Base-by-base conservation (phyloP, 2,329 filamentous ascomycete genomes). In the Colletotrichum navitas region DNA sequence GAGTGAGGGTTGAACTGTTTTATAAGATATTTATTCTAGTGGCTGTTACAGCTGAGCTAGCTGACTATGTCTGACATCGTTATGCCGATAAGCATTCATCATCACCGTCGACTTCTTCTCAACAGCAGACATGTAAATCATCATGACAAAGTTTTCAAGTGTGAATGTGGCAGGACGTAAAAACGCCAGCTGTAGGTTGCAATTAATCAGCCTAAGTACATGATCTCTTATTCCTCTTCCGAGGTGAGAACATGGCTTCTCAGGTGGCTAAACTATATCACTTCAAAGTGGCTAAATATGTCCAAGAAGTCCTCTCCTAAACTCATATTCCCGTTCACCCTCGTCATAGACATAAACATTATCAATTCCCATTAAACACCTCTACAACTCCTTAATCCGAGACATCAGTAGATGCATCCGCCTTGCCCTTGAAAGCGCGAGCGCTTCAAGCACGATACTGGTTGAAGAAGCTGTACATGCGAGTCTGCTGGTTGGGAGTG, bases 401-500 rank as follows among this genome's bases (percentile, higher is more conserved):
- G 34, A 24, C 24, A 41, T 14, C 39, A 36, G 2, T 6, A 34
- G 12, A 29, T 47, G 26, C 34, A 34, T 10, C 26, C 7, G 14
- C 21, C 14, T 32, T 2, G 29, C 12, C 10, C 39, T 12, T 12
- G 26, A 8, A 18, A 24, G 49, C 34, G 16, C 18, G 6, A 36
- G 10, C 29, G 32, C 26, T 63, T 68, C 68, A 75, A 68, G 75
- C 76, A 45, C 83, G 82, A 78, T 82, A 84, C 36, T 75, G 67
- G 59, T 76, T 74, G 80, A 79, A 85, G 72, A 78, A 77, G 72
- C 78, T 81, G 75, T 79, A 78, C 76, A 85, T 83, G 69, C 83
- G 82, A 59, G 76, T 77, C 54, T 77, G 74, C 77, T 86, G 84
- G 12, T 81, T 82, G 21, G 79, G 49, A 7, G 83, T 84, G 78